phyloP scores from a whole-genome alignment of 164 flowering plant species.

The Magnolia changhungtana region DNA sequence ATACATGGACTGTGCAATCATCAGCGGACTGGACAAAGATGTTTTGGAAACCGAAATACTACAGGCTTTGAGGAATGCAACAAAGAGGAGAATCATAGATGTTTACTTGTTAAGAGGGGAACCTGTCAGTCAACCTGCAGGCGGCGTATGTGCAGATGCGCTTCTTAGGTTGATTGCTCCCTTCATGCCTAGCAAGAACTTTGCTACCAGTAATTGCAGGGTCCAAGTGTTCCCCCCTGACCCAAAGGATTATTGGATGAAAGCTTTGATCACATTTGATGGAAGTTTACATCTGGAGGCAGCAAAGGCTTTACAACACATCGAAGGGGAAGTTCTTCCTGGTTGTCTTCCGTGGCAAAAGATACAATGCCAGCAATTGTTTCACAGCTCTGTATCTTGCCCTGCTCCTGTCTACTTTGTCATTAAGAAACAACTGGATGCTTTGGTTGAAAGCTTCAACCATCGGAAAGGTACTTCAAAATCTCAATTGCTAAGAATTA shows the following conservation, averaged over 20 bases:
- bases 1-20: slow-evolving; percentile 35
- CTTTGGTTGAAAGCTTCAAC: slow-evolving; percentile 46
- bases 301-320: slow-evolving; percentile 85
- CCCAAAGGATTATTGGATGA: slow-evolving; percentile 53
- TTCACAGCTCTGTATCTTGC: slow-evolving; percentile 74
- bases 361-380: slow-evolving; percentile 65
- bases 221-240: slow-evolving; percentile 73
- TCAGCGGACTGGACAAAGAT: slow-evolving; percentile 55
- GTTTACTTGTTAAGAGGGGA: slow-evolving; percentile 61
- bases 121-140: slow-evolving; percentile 46
- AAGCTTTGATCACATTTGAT: slow-evolving; percentile 72
- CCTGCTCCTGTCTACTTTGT: slow-evolving; percentile 55
- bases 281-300: slow-evolving; percentile 92
- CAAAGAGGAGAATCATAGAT: slow-evolving; percentile 50
- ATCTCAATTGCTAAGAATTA: not conserved
- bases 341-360: slow-evolving; percentile 89
- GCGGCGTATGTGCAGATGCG: slow-evolving; percentile 59
- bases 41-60: slow-evolving; percentile 59
- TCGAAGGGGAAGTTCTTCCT: slow-evolving; percentile 74
- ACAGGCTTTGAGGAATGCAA: slow-evolving; percentile 40
- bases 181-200: slow-evolving; percentile 61
- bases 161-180: slow-evolving; percentile 65
- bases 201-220: slow-evolving; percentile 31
- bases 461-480: slow-evolving; percentile 42
- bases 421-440: slow-evolving; percentile 54